Conservation (phyloP, 2,329 filamentous ascomycete species). For the Gyromitra esculenta region DNA sequence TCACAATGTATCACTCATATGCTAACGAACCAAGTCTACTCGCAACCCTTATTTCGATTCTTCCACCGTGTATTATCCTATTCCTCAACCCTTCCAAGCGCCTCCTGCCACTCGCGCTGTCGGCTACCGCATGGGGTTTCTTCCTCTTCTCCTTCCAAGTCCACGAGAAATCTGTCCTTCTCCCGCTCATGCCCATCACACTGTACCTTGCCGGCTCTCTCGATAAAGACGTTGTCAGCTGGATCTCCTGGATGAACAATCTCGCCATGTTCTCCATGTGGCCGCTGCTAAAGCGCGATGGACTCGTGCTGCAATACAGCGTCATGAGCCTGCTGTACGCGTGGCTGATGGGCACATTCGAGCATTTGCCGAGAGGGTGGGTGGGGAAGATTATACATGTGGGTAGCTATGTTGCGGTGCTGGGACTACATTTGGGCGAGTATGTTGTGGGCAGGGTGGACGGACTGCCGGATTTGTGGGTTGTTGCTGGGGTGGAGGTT, state of each 20-base stretch:
- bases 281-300: constrained; percentile 85
- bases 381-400: constrained; percentile 77
- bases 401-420: constrained; percentile 79
- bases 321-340: constrained; percentile 89
- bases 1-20: not conserved
- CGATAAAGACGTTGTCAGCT: constrained; percentile 78
- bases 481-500: constrained; percentile 86
- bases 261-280: constrained; percentile 74
- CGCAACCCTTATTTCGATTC: constrained; percentile 78
- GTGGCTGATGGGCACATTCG: constrained; percentile 87
- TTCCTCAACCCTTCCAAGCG: constrained; percentile 80
- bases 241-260: constrained; percentile 93
- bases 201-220: constrained; percentile 83
- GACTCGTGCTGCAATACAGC: constrained; percentile 82
- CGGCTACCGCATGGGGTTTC: constrained; percentile 91
- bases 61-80: constrained; percentile 80
- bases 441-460: constrained; percentile 73
- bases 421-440: constrained; percentile 81
- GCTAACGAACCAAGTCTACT: constrained; percentile 69
- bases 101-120: constrained; percentile 80
- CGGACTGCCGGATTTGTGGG: constrained; percentile 91
- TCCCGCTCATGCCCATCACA: constrained; percentile 94
- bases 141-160: constrained; percentile 98
- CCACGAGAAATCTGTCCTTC: constrained; percentile 94
- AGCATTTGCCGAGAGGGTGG: constrained; percentile 63